A percentile compares a stretch with the other conserved stretches of the same genome.
Evolutionary conservation across 768 basidiomycete genomes (phyloP).

Genomic region (Cystobasidium onofrii): DNA sequence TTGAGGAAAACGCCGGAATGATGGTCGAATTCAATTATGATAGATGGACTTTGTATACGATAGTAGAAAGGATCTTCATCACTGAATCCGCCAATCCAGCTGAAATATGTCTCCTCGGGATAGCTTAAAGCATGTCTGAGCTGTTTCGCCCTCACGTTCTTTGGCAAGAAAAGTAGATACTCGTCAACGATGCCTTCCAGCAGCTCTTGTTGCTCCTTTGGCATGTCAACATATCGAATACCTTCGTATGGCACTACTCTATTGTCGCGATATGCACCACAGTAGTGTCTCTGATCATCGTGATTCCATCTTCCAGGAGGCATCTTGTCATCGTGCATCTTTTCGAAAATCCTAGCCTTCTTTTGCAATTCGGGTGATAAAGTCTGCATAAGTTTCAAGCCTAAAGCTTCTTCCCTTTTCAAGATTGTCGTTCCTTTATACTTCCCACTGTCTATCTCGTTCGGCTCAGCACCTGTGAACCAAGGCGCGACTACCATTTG

Average conservation of each 20-base stretch:
- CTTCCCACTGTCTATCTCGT: constrained; percentile 41
- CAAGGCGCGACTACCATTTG: constrained; percentile 42
- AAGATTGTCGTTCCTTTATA: constrained; percentile 42
- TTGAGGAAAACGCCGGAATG: constrained; percentile 45
- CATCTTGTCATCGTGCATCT: constrained; percentile 24
- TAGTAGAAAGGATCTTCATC: constrained; percentile 44
- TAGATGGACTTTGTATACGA: constrained; percentile 42
- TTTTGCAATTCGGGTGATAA: constrained; percentile 38
- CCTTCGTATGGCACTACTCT: constrained; percentile 42
- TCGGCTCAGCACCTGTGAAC: constrained; percentile 44
- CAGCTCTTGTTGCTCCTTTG: constrained; percentile 35
- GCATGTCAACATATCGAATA: constrained; percentile 36
- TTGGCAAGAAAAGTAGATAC: constrained; percentile 43
- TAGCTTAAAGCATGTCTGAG: constrained; percentile 32
- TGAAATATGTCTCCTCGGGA: constrained; percentile 37
- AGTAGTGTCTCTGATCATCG: constrained; percentile 43
- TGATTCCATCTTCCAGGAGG: constrained; percentile 43
- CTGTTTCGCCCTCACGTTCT: constrained; percentile 34
- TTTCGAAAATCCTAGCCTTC: constrained; percentile 40
- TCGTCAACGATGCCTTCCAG: constrained; percentile 37
- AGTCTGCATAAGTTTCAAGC: constrained; percentile 41
- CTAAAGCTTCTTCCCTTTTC: constrained; percentile 40
- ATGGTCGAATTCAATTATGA: constrained; percentile 44
- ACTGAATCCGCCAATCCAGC: constrained; percentile 43
- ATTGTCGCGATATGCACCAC: constrained; percentile 43